Base-by-base conservation (phyloP, 805 yeast species). In the Metschnikowia baotianmanensis region DNA sequence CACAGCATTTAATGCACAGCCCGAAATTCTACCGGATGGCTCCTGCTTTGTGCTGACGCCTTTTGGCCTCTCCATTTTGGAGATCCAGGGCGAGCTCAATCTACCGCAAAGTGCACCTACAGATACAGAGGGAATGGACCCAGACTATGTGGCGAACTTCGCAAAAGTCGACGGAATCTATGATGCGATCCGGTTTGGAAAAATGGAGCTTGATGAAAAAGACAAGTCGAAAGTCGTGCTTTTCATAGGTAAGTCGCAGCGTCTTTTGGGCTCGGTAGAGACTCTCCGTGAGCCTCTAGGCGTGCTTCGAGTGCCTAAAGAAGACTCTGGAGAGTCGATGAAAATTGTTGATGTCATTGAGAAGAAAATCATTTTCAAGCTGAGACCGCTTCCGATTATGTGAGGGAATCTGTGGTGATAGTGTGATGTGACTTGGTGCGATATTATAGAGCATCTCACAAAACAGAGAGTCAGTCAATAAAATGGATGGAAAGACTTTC, bases 311-410 rank as follows among this genome's bases (percentile, higher is more conserved):
- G 67, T 83, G 10, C 68, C 71, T 0, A 12, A n/a, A 6, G 45
- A 57, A 1, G 42, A 50, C 12, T 46, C 48, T 1, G 57, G 57
- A 6, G 40, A 61, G 3, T 50, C 58, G 3, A 72, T 83, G 4
- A 65, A 77, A 46, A 61, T 84, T 50, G 61, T 80, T 8, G 91
- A 84, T 55, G 62, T 86, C 1, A 70, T 86, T 3, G 62, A 62
- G 23, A 71, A 74, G 46, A 83, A 82, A 53, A 59, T 84, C 15
- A 69, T 82, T 7, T 86, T 86, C 55, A 76, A 70, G 35, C 76
- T 77, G 28, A 69, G 95, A 47, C 93, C 95, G 0, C 64, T 86
- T 36, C 95, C 95, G 4, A 80, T 84, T 36, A 83, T 84, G 90
- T 83, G 57, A 67, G 28, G n/a, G n/a, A n/a, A n/a, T n/a, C n/a